phyloP scores from a whole-genome alignment of 2,329 filamentous ascomycete genomes.

The Calonectria multiphialidica region DNA sequence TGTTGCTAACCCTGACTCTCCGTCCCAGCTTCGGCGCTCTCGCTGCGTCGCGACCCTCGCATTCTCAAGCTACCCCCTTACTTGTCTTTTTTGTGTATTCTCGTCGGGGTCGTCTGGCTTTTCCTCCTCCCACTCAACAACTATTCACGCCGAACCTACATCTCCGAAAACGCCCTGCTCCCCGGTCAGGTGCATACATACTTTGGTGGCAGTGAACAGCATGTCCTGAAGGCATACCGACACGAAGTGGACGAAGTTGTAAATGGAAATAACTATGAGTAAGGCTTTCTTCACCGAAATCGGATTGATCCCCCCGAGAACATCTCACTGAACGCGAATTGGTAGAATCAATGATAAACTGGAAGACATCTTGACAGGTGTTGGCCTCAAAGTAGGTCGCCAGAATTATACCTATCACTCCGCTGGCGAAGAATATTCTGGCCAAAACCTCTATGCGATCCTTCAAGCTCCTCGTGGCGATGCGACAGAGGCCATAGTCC shows the following conservation, averaged over 20 bases:
- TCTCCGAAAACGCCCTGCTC: constrained; percentile 95
- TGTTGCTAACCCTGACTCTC: neutral
- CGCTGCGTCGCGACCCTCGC: constrained; percentile 83
- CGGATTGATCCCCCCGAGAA: neutral
- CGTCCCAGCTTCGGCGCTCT: constrained; percentile 68
- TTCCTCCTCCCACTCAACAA: constrained; percentile 89
- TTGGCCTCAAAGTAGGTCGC: constrained; percentile 87
- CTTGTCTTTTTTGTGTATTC: constrained; percentile 85
- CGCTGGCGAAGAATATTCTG: constrained; percentile 78
- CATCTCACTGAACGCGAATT: neutral
- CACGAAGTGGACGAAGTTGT: constrained; percentile 80
- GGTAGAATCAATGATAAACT: constrained; percentile 76
- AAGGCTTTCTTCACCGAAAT: constrained; percentile 38
- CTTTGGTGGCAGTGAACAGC: constrained; percentile 95
- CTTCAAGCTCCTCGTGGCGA: constrained; percentile 94
- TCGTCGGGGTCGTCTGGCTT: constrained; percentile 90
- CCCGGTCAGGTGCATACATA: constrained; percentile 98
- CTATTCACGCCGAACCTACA: constrained; percentile 93
- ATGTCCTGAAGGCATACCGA: constrained; percentile 90
- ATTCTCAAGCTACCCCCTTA: constrained; percentile 88
- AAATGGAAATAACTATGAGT: constrained; percentile 66
- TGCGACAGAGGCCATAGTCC: constrained; percentile 95
- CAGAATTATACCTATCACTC: constrained; percentile 91
- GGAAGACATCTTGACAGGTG: constrained; percentile 79
- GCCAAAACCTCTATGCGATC: constrained; percentile 94